A percentile compares a stretch with the other conserved stretches of the same genome.
phyloP scores from a whole-genome alignment of 192 early-diverging fungal genomes.

The Linnemannia elongata region DNA sequence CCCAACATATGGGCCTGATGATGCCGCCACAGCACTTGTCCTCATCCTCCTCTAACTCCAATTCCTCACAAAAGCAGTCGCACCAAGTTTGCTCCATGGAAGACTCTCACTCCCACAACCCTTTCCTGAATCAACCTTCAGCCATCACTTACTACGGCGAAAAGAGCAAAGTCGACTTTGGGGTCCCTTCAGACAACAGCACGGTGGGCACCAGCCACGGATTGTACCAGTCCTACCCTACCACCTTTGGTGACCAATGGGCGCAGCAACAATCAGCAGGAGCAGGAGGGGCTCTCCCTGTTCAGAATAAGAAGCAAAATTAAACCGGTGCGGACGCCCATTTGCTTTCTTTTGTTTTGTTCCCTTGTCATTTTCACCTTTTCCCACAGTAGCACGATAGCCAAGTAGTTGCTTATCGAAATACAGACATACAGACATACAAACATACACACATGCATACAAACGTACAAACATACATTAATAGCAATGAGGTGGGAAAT shows the following conservation, averaged over 20 bases:
- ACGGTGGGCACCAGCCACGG: neutral
- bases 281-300: neutral
- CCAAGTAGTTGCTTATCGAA: neutral
- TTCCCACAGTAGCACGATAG: neutral
- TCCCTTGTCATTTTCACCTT: neutral
- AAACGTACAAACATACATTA: too few species aligned
- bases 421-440: neutral
- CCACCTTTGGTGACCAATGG: neutral
- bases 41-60: neutral
- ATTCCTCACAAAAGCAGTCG: neutral
- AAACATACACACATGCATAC: neutral
- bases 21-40: neutral
- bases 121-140: neutral
- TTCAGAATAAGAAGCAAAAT: constrained; percentile 27
- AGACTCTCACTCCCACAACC: neutral
- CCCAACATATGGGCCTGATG: neutral
- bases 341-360: neutral
- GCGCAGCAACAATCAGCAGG: neutral
- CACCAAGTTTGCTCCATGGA: neutral
- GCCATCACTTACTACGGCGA: neutral
- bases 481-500: neutral
- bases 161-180: neutral
- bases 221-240: neutral
- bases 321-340: neutral
- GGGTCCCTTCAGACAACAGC: neutral